phyloP scores from a whole-genome alignment of 2,329 filamentous ascomycete species.

The Aspergillus latus region DNA sequence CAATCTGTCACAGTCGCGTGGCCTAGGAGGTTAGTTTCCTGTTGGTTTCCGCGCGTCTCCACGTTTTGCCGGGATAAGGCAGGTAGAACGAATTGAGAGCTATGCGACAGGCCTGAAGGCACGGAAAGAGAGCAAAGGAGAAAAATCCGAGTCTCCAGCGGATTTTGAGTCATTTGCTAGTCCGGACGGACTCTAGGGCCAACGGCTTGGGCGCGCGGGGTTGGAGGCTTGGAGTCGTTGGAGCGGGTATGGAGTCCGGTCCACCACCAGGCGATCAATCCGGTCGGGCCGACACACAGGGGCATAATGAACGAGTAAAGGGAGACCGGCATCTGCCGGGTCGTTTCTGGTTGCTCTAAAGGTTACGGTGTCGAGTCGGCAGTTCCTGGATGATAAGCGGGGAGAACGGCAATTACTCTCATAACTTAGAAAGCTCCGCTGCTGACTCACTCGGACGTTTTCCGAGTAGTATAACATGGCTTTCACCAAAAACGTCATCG shows the following conservation, averaged over 20 bases:
- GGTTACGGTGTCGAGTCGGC: background rate
- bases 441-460: background rate
- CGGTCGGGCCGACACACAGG: background rate
- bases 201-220: constrained; percentile 9
- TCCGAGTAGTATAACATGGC: too few relatives aligned
- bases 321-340: background rate
- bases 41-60: background rate
- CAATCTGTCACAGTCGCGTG: background rate
- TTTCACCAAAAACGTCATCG: too few relatives aligned
- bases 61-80: background rate
- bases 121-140: constrained; percentile 1
- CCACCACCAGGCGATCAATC: background rate
- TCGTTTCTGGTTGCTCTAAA: background rate
- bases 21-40: background rate
- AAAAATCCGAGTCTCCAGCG: constrained; percentile 13
- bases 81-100: background rate
- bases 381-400: background rate
- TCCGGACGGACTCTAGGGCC: background rate
- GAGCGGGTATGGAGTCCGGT: background rate
- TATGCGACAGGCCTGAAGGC: background rate
- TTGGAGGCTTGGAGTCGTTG: background rate
- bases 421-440: too few relatives aligned
- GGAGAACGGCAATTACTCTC: background rate
- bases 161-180: constrained; percentile 9
- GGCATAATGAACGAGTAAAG: background rate